Base-by-base conservation (phyloP, 345 rosid species). In the Euphorbia tirucalli region DNA sequence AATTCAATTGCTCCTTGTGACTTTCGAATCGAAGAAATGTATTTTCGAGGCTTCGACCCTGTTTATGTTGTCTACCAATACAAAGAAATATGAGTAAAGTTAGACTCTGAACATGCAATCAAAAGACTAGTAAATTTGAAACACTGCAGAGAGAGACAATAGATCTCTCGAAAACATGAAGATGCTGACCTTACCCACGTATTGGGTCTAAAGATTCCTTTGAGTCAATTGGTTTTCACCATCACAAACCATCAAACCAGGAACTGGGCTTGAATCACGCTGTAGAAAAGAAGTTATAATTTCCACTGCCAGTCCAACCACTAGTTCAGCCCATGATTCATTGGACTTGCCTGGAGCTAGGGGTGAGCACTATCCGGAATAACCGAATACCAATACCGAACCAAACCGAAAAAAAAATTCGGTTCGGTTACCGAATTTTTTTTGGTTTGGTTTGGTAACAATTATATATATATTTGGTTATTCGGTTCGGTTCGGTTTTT, bases 161-260 rank as follows among this genome's bases (percentile, higher is more conserved):
- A n/a, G n/a, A n/a, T n/a, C n/a, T n/a, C n/a, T 46, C 70, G n/a
- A 73, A 61, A n/a, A n/a, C n/a, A n/a, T n/a, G n/a, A n/a, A n/a
- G 57, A 13, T 32, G 50, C 78, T 24, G n/a, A 92, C 99, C 93
- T 92, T 79, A 77, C 97, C 92, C 22, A 79, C 79, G 60, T 85
- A 88, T 84, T 83, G 93, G 71, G 91, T 88, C 99, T 97, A 95
- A 81, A 95, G 52, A 68, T 92, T 91, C 76, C 93, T 92, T 50
- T 84, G 75, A 6, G 59, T 30, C 7, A 80, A 37, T 69, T 76
- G 77, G 54, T n/a, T 59, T 49, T 16, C 60, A 61, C 55, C 48
- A 43, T 28, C 49, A 18, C 19, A 60, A 1, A 50, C 74, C 37
- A 39, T 82, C 62, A n/a, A 49, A 67, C 71, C 75, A 24, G 44